phyloP scores from a whole-genome alignment of 192 early-diverging fungal species.

The Mortierella hygrophila region DNA sequence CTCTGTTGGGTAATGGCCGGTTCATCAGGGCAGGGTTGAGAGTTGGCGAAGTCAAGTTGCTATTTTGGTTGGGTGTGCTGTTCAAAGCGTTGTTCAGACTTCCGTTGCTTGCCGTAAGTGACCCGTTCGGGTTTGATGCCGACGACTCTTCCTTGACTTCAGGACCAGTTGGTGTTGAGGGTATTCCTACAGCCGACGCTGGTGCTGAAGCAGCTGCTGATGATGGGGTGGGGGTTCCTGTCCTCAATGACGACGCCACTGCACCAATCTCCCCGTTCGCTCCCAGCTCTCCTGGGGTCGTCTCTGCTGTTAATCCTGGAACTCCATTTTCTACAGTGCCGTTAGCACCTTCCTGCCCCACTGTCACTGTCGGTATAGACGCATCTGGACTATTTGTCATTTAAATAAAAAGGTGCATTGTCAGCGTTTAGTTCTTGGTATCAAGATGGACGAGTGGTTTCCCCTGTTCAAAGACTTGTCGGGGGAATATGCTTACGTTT shows the following conservation, averaged over 20 bases:
- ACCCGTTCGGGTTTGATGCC: background rate
- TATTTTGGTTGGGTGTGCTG: background rate
- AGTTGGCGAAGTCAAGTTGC: slow-evolving; percentile 43
- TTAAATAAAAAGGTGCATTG: background rate
- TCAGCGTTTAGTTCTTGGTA: background rate
- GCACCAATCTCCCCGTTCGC: background rate
- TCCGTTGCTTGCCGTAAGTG: background rate
- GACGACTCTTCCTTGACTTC: slow-evolving; percentile 36
- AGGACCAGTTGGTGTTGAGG: background rate
- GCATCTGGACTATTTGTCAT: slow-evolving; percentile 7
- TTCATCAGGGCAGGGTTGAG: slow-evolving; percentile 41
- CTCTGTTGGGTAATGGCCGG: slow-evolving; percentile 26
- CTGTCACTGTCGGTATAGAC: slow-evolving; percentile 24
- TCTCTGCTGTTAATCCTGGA: background rate
- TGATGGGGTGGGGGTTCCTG: background rate
- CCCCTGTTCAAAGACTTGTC: background rate
- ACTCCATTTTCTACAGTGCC: background rate
- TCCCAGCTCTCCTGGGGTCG: background rate
- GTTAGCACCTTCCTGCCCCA: background rate
- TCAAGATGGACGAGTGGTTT: background rate
- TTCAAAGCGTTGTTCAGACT: slow-evolving; percentile 1
- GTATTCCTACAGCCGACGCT: background rate
- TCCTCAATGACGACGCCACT: background rate
- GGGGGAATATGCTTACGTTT: slow-evolving; percentile 31
- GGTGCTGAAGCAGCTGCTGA: slow-evolving; percentile 5